These are phyloP conservation scores for Cercospora zeae-maydis DNA, from an alignment of 2,329 filamentous ascomycete genomes.

Conservation along the genomic window DNA sequence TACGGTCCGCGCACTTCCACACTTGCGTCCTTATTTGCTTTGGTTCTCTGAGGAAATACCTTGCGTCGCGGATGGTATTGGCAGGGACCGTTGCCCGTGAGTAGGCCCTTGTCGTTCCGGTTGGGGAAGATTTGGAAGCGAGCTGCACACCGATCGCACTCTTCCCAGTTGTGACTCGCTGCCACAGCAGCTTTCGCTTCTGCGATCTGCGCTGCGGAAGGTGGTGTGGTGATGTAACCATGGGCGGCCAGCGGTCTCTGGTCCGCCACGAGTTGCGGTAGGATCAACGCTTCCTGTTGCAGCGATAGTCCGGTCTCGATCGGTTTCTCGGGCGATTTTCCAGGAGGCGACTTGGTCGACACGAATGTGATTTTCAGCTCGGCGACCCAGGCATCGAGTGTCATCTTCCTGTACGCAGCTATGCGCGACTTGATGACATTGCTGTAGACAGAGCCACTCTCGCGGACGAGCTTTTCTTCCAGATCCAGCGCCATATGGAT, in stretches of 20 bases:
- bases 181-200: slow-evolving; percentile 63
- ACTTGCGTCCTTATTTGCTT: slow-evolving; percentile 53
- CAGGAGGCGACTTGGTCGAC: slow-evolving; percentile 27
- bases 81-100: slow-evolving; percentile 74
- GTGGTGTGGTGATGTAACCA: slow-evolving; percentile 71
- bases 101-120: slow-evolving; percentile 70
- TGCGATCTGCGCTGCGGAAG: slow-evolving; percentile 63
- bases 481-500: slow-evolving; percentile 69
- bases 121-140: slow-evolving; percentile 92
- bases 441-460: slow-evolving; percentile 67
- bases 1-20: slow-evolving; percentile 53
- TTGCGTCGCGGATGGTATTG: slow-evolving; percentile 74
- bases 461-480: slow-evolving; percentile 70
- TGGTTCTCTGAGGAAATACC: slow-evolving; percentile 56
- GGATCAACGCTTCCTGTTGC: slow-evolving; percentile 64
- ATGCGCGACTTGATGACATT: slow-evolving; percentile 83
- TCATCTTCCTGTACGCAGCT: slow-evolving; percentile 72
- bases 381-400: slow-evolving; percentile 62
- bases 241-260: slow-evolving; percentile 60
- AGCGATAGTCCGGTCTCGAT: slow-evolving; percentile 68
- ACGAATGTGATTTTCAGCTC: slow-evolving; percentile 27
- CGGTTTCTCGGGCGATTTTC: slow-evolving; percentile 32
- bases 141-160: slow-evolving; percentile 79
- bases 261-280: slow-evolving; percentile 59
- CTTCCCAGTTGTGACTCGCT: slow-evolving; percentile 72